Base-by-base conservation (phyloP, 129 eudicot genomes). In the Lactuca saligna region DNA sequence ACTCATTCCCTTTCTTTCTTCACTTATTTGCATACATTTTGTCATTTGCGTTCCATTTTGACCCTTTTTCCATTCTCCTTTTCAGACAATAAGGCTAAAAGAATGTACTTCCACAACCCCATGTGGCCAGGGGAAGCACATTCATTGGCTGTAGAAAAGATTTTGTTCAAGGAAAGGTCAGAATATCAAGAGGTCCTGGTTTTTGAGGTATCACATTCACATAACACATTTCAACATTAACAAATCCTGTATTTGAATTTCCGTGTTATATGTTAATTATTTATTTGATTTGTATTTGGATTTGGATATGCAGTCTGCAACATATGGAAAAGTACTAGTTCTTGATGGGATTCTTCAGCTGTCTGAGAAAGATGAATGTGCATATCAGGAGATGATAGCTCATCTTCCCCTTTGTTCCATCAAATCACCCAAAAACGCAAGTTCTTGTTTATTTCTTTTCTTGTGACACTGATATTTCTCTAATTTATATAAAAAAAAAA, bases 41-140 rank as follows among this genome's bases (percentile, higher is more conserved):
- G 16, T 64, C 17, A 6, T 77, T 42, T 41, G 61, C 8, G 57
- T 71, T 55, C 17, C 2, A 63, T 10, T 51, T 46, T 65, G 25
- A 54, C 65, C 49, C n/a, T 38, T 32, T 57, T 55, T 57, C 29
- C 13, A 15, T 59, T 17, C 0, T 62, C 55, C 3, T 41, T 73
- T 8, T 77, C 95, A 93, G 98, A 77, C 35, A 62, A 75, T 67
- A 54, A 4, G 61, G 78, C 54, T 56, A 89, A 89, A 61, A 63
- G 65, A 63, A 70, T 81, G 81, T 89, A 82, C 74, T 93, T 84
- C 66, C 89, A 93, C 87, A 93, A 93, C 76, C 98, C 98, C 41
- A 93, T 93, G 98, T 93, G 98, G 98, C 98, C 98, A 76, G 99
- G 97, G 73, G 99, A 93, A 83, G 97, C 87, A 59, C 99, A 93